Evolutionary conservation across 441 rosid species (phyloP).

Genomic region (Euphorbia schlechtendalii): DNA sequence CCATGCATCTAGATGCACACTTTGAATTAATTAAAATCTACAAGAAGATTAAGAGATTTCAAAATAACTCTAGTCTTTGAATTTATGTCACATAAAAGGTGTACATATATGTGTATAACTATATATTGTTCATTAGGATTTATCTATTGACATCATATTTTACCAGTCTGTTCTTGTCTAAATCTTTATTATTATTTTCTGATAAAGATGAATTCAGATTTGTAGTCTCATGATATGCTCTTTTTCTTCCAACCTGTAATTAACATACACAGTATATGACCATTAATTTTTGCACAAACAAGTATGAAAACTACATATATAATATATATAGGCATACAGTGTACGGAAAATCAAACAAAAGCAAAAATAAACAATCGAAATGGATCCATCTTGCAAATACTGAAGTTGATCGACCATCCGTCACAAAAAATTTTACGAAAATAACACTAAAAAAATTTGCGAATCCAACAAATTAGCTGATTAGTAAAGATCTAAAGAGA

Average conservation of each 20-base stretch:
- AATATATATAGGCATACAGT: too few species aligned
- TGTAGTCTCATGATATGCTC: conserved; percentile 21
- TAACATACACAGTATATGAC: not conserved
- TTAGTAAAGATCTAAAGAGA: too few species aligned
- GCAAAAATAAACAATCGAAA: too few species aligned
- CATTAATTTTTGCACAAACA: not conserved
- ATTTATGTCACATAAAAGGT: not conserved
- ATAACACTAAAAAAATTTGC: too few species aligned
- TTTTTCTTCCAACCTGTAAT: conserved; percentile 36
- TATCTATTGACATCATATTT: not conserved
- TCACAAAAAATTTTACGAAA: too few species aligned
- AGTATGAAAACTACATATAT: too few species aligned
- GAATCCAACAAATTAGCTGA: too few species aligned
- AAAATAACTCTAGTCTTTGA: too few species aligned
- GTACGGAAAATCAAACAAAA: too few species aligned
- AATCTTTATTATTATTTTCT: conserved; percentile 14
- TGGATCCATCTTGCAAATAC: too few species aligned
- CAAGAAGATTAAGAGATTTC: conserved; percentile 1
- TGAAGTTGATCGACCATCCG: too few species aligned
- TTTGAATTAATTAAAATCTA: not conserved
- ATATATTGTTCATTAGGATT: too few species aligned
- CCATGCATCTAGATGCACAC: not conserved
- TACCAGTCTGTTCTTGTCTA: conserved; percentile 30
- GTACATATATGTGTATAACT: not conserved
- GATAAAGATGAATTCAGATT: conserved; percentile 25